Conservation (phyloP, 805 yeast genomes). For the Wickerhamiella kurtzmanii region DNA sequence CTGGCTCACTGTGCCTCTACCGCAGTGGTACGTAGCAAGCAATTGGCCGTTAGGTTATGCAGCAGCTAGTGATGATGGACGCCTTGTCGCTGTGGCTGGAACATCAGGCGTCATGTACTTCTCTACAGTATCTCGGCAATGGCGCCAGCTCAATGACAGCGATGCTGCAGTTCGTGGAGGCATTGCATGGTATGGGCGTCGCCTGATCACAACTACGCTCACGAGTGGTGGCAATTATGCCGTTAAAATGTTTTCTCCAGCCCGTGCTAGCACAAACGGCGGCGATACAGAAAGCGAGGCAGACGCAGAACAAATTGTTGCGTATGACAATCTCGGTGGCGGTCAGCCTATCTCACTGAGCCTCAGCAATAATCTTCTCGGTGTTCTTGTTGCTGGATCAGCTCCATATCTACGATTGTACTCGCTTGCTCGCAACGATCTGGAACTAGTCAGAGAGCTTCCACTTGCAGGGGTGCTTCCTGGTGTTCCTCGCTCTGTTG, state of each 20-base stretch:
- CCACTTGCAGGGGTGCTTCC: conserved; percentile 26
- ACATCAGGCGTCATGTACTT: conserved; percentile 34
- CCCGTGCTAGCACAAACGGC: conserved; percentile 5
- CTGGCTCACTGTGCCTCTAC: conserved; percentile 37
- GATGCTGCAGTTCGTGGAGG: conserved; percentile 27
- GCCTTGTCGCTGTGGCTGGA: conserved; percentile 39
- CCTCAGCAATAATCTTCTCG: conserved; percentile 21
- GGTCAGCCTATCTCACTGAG: conserved; percentile 23
- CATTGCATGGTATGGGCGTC: conserved; percentile 28
- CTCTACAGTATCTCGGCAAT: conserved; percentile 29
- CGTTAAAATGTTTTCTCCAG: conserved; percentile 28
- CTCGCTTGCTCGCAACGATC: conserved; percentile 10
- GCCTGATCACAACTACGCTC: conserved; percentile 24
- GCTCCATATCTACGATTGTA: conserved; percentile 22
- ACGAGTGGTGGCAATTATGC: conserved; percentile 21
- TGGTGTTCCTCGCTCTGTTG: conserved; percentile 27
- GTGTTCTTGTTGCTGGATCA: conserved; percentile 23
- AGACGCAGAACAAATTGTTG: conserved; percentile 22
- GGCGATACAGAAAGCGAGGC: not conserved
- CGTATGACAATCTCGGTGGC: conserved; percentile 19
- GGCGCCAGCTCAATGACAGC: conserved; percentile 34
- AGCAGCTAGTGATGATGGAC: conserved; percentile 36
- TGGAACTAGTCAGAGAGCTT: conserved; percentile 24
- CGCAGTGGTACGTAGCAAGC: conserved; percentile 32
- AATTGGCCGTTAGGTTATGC: conserved; percentile 33